These are phyloP conservation scores for Brassica rapa DNA, from an alignment of 345 rosid species.

Conservation along the genomic window DNA sequence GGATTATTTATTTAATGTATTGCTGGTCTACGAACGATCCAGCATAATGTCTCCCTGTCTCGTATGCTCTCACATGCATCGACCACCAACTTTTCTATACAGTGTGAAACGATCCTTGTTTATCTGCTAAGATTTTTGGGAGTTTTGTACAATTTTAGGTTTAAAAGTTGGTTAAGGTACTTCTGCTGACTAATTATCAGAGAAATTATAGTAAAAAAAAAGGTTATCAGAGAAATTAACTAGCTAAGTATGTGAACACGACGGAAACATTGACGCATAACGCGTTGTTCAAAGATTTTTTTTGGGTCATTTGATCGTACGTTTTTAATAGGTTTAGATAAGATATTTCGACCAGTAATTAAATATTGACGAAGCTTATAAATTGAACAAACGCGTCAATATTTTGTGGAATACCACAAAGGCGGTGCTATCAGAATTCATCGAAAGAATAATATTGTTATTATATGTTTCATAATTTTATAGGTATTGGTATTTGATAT, in stretches of 20 bases:
- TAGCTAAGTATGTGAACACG: neutral
- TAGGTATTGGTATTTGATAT: constrained; percentile 6
- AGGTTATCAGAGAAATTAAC: neutral
- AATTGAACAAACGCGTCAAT: constrained; percentile 10
- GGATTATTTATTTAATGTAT: neutral
- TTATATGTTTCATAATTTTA: neutral
- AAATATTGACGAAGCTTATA: neutral
- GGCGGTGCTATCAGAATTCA: constrained; percentile 19
- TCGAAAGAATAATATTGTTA: neutral
- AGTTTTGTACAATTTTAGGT: neutral
- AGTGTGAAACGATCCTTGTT: neutral
- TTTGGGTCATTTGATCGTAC: neutral
- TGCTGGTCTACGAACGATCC: constrained; percentile 22
- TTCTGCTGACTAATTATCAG: neutral
- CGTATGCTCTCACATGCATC: constrained; percentile 34
- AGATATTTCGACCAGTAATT: neutral
- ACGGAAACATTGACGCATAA: neutral
- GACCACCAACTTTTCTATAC: neutral
- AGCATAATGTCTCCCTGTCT: constrained; percentile 32
- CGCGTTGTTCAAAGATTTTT: neutral
- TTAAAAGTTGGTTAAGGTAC: neutral
- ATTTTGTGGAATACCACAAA: constrained; percentile 24
- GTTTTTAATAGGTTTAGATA: neutral
- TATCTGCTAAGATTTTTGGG: neutral
- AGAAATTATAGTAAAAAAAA: neutral